Conservation (phyloP, 306 rosid genomes). For the Acmispon strigosus region DNA sequence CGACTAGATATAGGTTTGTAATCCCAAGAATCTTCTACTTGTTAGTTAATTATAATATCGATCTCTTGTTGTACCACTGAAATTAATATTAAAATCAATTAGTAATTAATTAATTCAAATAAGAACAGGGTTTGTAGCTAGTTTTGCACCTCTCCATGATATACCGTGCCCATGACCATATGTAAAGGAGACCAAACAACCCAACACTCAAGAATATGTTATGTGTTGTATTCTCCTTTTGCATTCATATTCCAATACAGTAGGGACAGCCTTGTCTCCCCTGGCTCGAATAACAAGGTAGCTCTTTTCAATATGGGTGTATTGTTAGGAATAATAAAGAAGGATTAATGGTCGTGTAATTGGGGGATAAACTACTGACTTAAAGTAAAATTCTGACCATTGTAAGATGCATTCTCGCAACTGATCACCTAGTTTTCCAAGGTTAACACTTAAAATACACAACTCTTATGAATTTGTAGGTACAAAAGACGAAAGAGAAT, state of each 20-base stretch:
- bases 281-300: constrained; percentile 40
- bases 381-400: too few relatives aligned
- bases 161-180: constrained; percentile 37
- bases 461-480: too few relatives aligned
- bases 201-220: constrained; percentile 43
- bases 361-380: too few relatives aligned
- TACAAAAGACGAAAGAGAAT: too few relatives aligned
- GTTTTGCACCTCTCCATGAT: constrained; percentile 19
- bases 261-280: constrained; percentile 81
- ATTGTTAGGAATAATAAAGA: too few relatives aligned
- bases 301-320: neutral
- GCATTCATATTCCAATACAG: constrained; percentile 62
- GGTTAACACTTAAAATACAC: too few relatives aligned
- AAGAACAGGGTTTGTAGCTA: constrained; percentile 4
- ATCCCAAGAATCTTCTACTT: constrained; percentile 28
- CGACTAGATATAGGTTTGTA: constrained; percentile 4
- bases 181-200: constrained; percentile 54
- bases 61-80: constrained; percentile 19
- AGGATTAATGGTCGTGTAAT: too few relatives aligned
- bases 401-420: too few relatives aligned
- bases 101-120: constrained; percentile 4
- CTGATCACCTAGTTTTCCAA: too few relatives aligned
- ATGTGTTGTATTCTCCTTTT: constrained; percentile 28
- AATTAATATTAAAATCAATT: neutral
- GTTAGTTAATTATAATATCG: neutral